Conservation (phyloP, 2,329 filamentous ascomycete species). For the Trichoderma atroviride region DNA sequence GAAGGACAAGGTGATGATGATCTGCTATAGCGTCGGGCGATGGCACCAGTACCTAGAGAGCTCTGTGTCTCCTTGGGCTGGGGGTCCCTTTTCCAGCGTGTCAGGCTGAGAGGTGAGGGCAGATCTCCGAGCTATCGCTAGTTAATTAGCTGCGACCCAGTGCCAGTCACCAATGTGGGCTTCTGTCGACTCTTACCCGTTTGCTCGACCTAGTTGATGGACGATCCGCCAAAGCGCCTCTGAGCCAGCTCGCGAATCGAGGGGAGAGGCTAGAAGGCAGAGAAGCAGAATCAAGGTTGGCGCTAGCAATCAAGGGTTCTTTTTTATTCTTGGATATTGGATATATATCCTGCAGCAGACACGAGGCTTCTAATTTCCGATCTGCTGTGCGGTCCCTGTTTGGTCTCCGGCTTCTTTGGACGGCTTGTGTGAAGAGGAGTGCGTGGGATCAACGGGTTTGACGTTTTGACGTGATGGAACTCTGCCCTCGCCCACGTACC, state of each 20-base stretch:
- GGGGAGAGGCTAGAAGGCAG: constrained; percentile 11
- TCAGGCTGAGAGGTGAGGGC: constrained; percentile 16
- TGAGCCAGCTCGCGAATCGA: constrained; percentile 21
- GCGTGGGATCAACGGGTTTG: neutral
- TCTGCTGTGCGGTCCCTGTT: neutral
- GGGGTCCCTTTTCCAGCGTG: constrained; percentile 3
- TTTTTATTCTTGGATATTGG: neutral
- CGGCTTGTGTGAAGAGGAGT: neutral
- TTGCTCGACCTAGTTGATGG: neutral
- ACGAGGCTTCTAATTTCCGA: neutral
- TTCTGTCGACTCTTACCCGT: neutral
- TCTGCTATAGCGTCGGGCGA: constrained; percentile 28
- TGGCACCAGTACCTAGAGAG: constrained; percentile 21
- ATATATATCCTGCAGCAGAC: neutral
- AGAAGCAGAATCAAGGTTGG: constrained; percentile 9
- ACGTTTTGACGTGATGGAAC: neutral
- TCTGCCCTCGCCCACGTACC: neutral
- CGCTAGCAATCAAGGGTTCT: neutral
- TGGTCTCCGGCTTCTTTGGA: neutral
- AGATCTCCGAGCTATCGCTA: constrained; percentile 12
- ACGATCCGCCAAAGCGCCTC: constrained; percentile 6
- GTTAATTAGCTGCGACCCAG: constrained; percentile 4
- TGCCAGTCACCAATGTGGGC: neutral
- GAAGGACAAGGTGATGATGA: constrained; percentile 26
- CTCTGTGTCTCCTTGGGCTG: constrained; percentile 9